Evolutionary conservation across 192 early-diverging fungal genomes (phyloP).

Genomic region (Phycomyces blakesleeanus): DNA sequence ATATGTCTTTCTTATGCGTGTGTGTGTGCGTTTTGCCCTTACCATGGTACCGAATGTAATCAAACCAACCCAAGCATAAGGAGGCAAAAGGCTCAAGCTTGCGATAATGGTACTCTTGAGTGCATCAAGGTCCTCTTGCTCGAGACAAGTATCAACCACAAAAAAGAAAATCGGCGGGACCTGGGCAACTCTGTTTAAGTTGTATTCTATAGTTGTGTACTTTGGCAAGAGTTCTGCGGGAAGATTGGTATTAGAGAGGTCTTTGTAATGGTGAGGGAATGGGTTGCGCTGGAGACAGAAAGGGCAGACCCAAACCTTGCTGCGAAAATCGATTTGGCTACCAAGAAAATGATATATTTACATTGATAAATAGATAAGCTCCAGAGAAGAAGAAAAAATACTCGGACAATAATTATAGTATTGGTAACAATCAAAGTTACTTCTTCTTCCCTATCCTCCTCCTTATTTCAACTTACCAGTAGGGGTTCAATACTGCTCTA

Average conservation of each 20-base stretch:
- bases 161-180: slow-evolving; percentile 94
- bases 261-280: slow-evolving; percentile 96
- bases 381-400: too few species aligned
- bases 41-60: slow-evolving; percentile 99
- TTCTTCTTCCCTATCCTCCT: too few species aligned
- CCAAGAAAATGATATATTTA: neutral
- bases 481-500: slow-evolving; percentile 93
- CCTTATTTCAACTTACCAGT: slow-evolving; percentile 69
- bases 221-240: slow-evolving; percentile 89
- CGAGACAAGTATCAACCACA: slow-evolving; percentile 95
- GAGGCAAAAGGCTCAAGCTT: slow-evolving; percentile 85
- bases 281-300: slow-evolving; percentile 96
- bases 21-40: too few species aligned
- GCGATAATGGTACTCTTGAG: slow-evolving; percentile 91
- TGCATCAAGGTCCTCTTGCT: slow-evolving; percentile 92
- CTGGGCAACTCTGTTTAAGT: slow-evolving; percentile 79
- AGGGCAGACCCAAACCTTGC: slow-evolving; percentile 96
- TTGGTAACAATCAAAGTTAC: too few species aligned
- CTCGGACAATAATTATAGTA: too few species aligned
- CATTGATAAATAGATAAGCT: too few species aligned
- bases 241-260: slow-evolving; percentile 88
- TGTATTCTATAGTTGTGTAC: slow-evolving; percentile 97
- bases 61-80: slow-evolving; percentile 89
- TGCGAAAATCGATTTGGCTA: slow-evolving; percentile 94
- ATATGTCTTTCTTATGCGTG: too few species aligned